A percentile compares a stretch with the other conserved stretches of the same genome.
phyloP scores from a whole-genome alignment of 257 asterid genomes.

The Solanum habrochaites region DNA sequence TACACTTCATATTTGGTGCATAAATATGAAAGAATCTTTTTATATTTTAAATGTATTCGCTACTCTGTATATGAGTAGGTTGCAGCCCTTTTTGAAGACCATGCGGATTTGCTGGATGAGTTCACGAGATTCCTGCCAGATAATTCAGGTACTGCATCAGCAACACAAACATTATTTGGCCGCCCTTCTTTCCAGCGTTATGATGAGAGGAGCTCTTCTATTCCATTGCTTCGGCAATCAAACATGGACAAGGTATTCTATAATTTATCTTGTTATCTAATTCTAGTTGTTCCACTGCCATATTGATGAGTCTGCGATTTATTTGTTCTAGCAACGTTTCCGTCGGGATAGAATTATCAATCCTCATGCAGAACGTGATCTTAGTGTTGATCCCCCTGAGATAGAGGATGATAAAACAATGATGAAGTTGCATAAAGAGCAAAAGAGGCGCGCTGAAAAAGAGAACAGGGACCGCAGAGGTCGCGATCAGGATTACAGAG shows the following conservation, averaged over 20 bases:
- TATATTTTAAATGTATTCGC: background rate
- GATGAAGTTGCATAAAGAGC: conserved; percentile 49
- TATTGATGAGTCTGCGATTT: background rate
- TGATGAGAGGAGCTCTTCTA: conserved; percentile 53
- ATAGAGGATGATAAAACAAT: conserved; percentile 48
- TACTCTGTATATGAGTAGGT: conserved; percentile 25
- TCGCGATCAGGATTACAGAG: conserved; percentile 48
- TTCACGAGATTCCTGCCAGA: conserved; percentile 70
- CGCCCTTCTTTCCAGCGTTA: conserved; percentile 33
- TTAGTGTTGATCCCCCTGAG: conserved; percentile 55
- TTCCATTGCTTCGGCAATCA: conserved; percentile 39
- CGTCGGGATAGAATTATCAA: conserved; percentile 40
- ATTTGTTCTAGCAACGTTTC: conserved; percentile 34
- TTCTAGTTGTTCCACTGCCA: background rate
- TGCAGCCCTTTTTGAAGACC: conserved; percentile 43
- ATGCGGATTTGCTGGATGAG: conserved; percentile 68
- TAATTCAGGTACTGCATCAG: conserved; percentile 43
- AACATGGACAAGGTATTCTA: conserved; percentile 42
- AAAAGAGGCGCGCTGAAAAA: conserved; percentile 52
- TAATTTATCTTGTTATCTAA: background rate
- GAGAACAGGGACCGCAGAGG: conserved; percentile 48
- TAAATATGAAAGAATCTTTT: background rate
- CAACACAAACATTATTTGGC: conserved; percentile 31
- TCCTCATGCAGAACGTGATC: conserved; percentile 45
- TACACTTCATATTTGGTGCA: background rate